A percentile compares a stretch with the other conserved stretches of the same genome.
phyloP scores from a whole-genome alignment of 441 rosid species.

The Omphalea diandra region DNA sequence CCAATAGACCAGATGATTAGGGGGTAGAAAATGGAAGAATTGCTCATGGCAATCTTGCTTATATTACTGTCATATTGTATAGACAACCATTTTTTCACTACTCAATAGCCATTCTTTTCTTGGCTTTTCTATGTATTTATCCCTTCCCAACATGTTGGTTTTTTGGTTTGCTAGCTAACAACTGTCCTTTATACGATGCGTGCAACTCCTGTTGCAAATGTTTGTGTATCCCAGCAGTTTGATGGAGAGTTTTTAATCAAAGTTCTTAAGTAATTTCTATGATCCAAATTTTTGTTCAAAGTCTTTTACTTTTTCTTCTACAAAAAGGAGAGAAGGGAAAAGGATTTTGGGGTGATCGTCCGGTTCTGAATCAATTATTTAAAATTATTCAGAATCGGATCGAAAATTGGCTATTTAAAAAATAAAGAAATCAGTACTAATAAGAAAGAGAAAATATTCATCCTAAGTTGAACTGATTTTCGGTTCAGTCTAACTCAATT shows the following conservation, averaged over 20 bases:
- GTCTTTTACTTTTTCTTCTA: neutral
- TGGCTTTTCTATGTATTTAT: neutral
- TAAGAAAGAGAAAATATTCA: too few relatives aligned
- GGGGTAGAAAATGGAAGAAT: neutral
- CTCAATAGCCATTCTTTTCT: neutral
- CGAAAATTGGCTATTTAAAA: neutral
- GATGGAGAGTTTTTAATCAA: neutral
- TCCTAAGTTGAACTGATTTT: too few relatives aligned
- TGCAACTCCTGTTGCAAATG: neutral
- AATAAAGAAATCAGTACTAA: too few relatives aligned
- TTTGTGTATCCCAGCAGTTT: neutral
- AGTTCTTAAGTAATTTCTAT: neutral
- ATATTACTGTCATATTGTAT: neutral
- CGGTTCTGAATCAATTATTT: too few relatives aligned
- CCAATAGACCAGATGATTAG: constrained; percentile 2
- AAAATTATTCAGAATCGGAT: too few relatives aligned
- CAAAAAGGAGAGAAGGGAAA: neutral
- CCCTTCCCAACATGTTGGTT: neutral
- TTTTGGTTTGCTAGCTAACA: neutral
- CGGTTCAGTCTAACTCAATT: too few relatives aligned
- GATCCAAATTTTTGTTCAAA: neutral
- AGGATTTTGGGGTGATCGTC: too few relatives aligned
- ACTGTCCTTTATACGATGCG: neutral
- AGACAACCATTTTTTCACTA: neutral
- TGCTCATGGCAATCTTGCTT: constrained; percentile 6